A percentile compares a stretch with the other conserved stretches of the same genome.
phyloP scores from a whole-genome alignment of 306 rosid species.

The Abrus precatorius region DNA sequence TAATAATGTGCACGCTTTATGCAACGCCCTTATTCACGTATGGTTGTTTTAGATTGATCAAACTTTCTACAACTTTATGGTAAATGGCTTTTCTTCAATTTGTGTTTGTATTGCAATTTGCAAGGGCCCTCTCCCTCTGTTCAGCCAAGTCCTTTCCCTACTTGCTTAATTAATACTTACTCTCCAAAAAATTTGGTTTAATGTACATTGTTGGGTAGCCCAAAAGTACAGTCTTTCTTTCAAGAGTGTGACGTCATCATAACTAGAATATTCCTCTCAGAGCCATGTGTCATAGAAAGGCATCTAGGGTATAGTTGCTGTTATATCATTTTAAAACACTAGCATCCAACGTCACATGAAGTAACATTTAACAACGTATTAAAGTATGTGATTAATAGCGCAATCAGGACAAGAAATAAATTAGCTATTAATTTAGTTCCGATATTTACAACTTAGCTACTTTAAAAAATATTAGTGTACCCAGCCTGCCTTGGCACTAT shows the following conservation, averaged over 20 bases:
- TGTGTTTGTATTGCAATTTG: conserved; percentile 1
- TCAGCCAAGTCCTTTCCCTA: neutral
- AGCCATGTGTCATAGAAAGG: conserved; percentile 50
- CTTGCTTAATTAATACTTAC: conserved; percentile 23
- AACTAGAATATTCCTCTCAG: conserved; percentile 53
- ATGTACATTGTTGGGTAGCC: conserved; percentile 33
- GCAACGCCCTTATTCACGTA: conserved; percentile 27
- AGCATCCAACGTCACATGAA: conserved; percentile 45
- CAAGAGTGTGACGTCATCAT: conserved; percentile 42
- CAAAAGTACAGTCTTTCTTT: conserved; percentile 43
- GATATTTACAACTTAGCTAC: conserved; percentile 51
- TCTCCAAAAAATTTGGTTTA: neutral
- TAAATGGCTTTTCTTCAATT: neutral
- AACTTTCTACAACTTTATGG: conserved; percentile 33
- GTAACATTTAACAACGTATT: conserved; percentile 41
- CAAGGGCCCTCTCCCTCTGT: neutral
- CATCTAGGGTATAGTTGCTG: conserved; percentile 51
- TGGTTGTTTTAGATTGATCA: conserved; percentile 9
- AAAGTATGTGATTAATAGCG: conserved; percentile 20
- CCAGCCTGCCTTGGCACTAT: conserved; percentile 42
- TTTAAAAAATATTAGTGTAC: conserved; percentile 7
- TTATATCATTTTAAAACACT: conserved; percentile 25
- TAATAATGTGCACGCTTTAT: conserved; percentile 37
- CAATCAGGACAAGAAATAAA: conserved; percentile 49
- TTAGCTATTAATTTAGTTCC: conserved; percentile 42